phyloP scores from a whole-genome alignment of 1,284 basidiomycete genomes.

The Calocybe gambosa region DNA sequence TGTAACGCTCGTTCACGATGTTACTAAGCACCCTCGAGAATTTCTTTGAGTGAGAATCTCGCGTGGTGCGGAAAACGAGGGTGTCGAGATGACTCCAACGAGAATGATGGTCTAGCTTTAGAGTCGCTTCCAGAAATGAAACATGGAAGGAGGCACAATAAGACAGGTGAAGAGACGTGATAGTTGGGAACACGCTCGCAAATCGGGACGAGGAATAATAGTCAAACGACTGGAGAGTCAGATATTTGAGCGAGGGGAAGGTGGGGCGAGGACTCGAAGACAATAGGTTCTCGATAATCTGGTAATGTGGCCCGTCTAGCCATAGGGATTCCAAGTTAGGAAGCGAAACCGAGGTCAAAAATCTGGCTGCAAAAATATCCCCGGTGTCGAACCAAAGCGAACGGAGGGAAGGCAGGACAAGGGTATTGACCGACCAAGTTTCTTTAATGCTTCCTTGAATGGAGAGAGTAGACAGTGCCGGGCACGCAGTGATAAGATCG shows the following conservation, averaged over 20 bases:
- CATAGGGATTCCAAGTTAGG: slow-evolving; percentile 28
- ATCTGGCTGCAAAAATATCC: slow-evolving; percentile 18
- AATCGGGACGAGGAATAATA: slow-evolving; percentile 17
- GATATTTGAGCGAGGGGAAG: slow-evolving; percentile 27
- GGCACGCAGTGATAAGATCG: slow-evolving; percentile 8
- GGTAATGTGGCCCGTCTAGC: slow-evolving; percentile 20
- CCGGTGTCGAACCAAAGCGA: slow-evolving; percentile 20
- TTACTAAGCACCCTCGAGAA: slow-evolving; percentile 16
- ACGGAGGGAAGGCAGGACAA: slow-evolving; percentile 17
- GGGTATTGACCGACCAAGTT: slow-evolving; percentile 3
- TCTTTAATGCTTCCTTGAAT: slow-evolving; percentile 11
- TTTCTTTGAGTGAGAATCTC: slow-evolving; percentile 17
- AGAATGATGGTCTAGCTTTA: slow-evolving; percentile 6
- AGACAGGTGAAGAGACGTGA: slow-evolving; percentile 26
- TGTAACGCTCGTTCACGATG: slow-evolving; percentile 18
- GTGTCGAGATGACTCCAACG: slow-evolving; percentile 24
- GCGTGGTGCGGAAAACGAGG: slow-evolving; percentile 23
- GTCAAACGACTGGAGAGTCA: slow-evolving; percentile 25
- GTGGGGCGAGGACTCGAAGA: slow-evolving; percentile 16
- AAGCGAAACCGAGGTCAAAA: slow-evolving; percentile 21
- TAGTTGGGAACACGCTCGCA: slow-evolving; percentile 24
- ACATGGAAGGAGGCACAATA: slow-evolving; percentile 19
- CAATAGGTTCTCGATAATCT: slow-evolving; percentile 6
- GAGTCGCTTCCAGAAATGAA: slow-evolving; percentile 14
- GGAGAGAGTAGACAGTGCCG: slow-evolving; percentile 12